Evolutionary conservation across 805 yeast species (phyloP).

Genomic region (Wickerhamiella azymoides): DNA sequence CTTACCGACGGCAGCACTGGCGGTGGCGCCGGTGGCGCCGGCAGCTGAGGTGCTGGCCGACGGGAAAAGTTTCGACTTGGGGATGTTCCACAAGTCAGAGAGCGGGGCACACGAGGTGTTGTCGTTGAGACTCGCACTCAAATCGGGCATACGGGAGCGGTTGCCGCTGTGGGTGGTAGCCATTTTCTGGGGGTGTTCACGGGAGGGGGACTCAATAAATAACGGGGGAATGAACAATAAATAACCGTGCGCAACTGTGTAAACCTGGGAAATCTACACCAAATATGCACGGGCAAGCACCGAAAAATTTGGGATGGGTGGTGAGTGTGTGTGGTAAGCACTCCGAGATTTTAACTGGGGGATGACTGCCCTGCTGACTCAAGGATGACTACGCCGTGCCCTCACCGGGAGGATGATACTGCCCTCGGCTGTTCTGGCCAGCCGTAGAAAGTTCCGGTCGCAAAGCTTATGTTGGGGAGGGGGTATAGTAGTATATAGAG

Average conservation of each 20-base stretch:
- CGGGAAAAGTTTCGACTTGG: slow-evolving; percentile 13
- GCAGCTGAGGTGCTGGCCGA: not conserved
- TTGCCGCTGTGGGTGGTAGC: slow-evolving; percentile 18
- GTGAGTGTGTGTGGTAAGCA: too few species aligned
- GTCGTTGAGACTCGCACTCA: slow-evolving; percentile 19
- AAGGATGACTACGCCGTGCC: too few species aligned
- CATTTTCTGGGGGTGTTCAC: slow-evolving; percentile 10
- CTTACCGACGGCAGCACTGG: not conserved
- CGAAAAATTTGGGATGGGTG: not conserved
- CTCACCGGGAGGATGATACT: not conserved
- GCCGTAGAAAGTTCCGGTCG: not conserved
- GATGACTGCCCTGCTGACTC: too few species aligned
- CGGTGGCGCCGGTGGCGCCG: not conserved
- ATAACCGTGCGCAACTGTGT: not conserved
- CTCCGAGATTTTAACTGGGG: too few species aligned
- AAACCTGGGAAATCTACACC: not conserved
- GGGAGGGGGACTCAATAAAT: not conserved
- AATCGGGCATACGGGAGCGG: slow-evolving; percentile 18
- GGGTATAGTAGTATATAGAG: too few species aligned
- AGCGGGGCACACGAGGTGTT: slow-evolving; percentile 18
- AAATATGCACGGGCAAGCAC: not conserved
- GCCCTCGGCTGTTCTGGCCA: too few species aligned
- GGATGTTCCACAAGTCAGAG: slow-evolving; percentile 20
- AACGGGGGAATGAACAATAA: not conserved
- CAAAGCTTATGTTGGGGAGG: not conserved